Conservation (phyloP, 1,284 basidiomycete genomes). For the Athelia psychrophila region DNA sequence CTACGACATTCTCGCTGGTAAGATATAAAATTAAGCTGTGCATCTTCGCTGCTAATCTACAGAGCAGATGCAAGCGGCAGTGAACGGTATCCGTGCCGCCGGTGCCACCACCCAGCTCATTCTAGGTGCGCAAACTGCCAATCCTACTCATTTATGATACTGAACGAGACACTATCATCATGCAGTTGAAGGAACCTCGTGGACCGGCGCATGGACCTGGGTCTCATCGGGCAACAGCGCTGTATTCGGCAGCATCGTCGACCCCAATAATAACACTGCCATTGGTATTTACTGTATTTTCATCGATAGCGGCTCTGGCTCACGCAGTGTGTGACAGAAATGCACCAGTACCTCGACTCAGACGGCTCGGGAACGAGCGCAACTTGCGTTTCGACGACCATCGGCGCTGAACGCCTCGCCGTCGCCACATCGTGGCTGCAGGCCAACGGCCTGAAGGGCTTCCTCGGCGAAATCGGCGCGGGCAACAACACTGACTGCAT, state of each 20-base stretch:
- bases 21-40: constrained; percentile 8
- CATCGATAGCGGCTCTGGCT: background rate
- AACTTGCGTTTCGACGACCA: constrained; percentile 56
- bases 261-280: constrained; percentile 61
- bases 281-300: constrained; percentile 34
- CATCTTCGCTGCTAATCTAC: constrained; percentile 3
- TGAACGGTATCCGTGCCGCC: constrained; percentile 57
- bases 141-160: constrained; percentile 13
- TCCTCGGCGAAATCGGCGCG: constrained; percentile 62
- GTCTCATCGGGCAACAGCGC: constrained; percentile 53
- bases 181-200: constrained; percentile 41
- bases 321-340: constrained; percentile 34
- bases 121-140: constrained; percentile 5
- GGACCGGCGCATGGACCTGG: constrained; percentile 56
- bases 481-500: constrained; percentile 48
- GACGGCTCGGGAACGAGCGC: constrained; percentile 58
- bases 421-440: constrained; percentile 58
- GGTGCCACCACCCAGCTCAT: constrained; percentile 59
- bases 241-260: constrained; percentile 49
- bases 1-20: constrained; percentile 44
- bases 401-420: constrained; percentile 54
- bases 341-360: constrained; percentile 71
- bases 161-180: constrained; percentile 23
- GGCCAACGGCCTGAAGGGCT: constrained; percentile 56
- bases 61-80: constrained; percentile 54